Evolutionary conservation across 257 asterid species (phyloP).

Genomic region (Solanum stenotomum): DNA sequence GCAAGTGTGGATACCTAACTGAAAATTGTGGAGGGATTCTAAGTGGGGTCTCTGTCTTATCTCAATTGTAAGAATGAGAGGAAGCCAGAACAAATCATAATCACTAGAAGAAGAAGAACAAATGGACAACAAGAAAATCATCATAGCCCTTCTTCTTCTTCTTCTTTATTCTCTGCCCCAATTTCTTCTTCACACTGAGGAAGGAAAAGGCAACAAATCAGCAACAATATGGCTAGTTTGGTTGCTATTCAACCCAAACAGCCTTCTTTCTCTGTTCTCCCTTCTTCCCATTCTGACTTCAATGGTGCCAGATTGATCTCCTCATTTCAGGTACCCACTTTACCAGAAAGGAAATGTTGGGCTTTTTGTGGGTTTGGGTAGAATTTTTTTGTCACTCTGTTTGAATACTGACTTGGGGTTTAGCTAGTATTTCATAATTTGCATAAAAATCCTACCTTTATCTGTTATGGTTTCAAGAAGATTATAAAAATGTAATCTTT

Average conservation of each 20-base stretch:
- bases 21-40: conserved; percentile 20
- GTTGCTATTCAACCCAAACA: conserved; percentile 69
- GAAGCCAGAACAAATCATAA: not conserved
- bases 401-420: not conserved
- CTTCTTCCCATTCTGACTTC: conserved; percentile 75
- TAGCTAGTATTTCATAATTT: not conserved
- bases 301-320: conserved; percentile 56
- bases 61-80: conserved; percentile 57
- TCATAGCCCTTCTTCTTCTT: conserved; percentile 18
- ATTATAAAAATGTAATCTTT: not conserved
- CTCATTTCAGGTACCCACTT: conserved; percentile 49
- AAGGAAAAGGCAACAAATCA: not conserved
- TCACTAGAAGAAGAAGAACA: conserved; percentile 6
- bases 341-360: not conserved
- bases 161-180: not conserved
- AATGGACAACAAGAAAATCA: not conserved
- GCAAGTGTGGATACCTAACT: conserved; percentile 32
- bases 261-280: conserved; percentile 48
- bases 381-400: not conserved
- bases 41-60: conserved; percentile 61
- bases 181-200: not conserved
- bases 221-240: conserved; percentile 45
- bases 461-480: not conserved
- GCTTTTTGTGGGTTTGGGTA: not conserved
- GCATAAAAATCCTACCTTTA: not conserved